These are phyloP conservation scores for Penicillium waksmanii DNA, from an alignment of 495 filamentous ascomycete species.

Conservation along the genomic window DNA sequence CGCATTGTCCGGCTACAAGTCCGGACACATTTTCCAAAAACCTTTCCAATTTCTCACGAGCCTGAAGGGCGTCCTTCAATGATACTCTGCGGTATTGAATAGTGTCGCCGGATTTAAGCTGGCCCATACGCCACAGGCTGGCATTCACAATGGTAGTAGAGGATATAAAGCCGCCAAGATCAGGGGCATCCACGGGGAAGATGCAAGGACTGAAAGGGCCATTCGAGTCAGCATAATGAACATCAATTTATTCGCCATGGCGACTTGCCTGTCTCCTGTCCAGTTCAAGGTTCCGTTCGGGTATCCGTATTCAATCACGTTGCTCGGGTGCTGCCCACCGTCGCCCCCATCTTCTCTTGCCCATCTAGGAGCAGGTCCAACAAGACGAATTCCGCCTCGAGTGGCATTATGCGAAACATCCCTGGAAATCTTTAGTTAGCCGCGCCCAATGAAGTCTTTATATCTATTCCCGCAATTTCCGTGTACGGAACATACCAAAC, in stretches of 20 bases:
- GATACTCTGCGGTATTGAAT: slow-evolving; percentile 50
- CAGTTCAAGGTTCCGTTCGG: slow-evolving; percentile 57
- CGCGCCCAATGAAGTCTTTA: too few relatives aligned
- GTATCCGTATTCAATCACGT: slow-evolving; percentile 64
- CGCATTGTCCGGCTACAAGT: too few relatives aligned
- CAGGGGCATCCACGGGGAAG: slow-evolving; percentile 60
- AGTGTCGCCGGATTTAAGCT: slow-evolving; percentile 62
- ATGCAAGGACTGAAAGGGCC: slow-evolving; percentile 46
- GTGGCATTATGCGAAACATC: slow-evolving; percentile 62
- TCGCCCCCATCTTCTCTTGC: slow-evolving; percentile 61
- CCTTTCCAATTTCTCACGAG: slow-evolving; percentile 13
- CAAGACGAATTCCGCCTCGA: slow-evolving; percentile 58
- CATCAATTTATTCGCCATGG: too few relatives aligned
- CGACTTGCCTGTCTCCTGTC: slow-evolving; percentile 50
- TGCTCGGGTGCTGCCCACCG: slow-evolving; percentile 62
- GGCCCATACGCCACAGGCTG: slow-evolving; percentile 62
- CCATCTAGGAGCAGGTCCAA: slow-evolving; percentile 60
- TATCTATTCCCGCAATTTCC: too few relatives aligned
- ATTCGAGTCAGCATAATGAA: too few relatives aligned
- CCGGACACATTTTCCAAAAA: background rate
- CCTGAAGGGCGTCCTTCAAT: slow-evolving; percentile 47
- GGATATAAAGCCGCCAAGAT: slow-evolving; percentile 62
- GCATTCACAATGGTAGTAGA: slow-evolving; percentile 57
- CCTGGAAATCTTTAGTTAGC: slow-evolving; percentile 21
- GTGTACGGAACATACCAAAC: too few relatives aligned